These are phyloP conservation scores for Penicillium lagena DNA, from an alignment of 495 filamentous ascomycete genomes.

Conservation along the genomic window DNA sequence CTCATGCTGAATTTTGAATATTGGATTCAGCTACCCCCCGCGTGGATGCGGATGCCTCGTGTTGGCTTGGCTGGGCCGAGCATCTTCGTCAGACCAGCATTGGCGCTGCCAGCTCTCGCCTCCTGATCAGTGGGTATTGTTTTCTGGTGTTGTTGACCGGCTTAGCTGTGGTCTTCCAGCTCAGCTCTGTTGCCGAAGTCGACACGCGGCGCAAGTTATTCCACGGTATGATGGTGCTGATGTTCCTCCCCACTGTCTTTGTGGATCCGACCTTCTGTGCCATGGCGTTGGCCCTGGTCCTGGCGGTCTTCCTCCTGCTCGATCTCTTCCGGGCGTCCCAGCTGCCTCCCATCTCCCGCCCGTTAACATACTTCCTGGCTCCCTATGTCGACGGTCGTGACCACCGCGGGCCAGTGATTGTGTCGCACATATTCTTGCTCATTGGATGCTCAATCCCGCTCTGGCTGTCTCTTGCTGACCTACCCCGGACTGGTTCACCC, in stretches of 20 bases:
- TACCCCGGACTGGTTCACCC: conserved; percentile 43
- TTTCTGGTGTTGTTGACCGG: conserved; percentile 59
- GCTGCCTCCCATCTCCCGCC: conserved; percentile 78
- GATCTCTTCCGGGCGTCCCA: conserved; percentile 87
- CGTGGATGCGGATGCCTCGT: conserved; percentile 27
- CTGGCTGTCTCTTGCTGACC: conserved; percentile 77
- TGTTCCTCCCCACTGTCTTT: conserved; percentile 83
- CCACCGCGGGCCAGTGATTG: conserved; percentile 85
- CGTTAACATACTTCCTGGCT: conserved; percentile 76
- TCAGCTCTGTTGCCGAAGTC: conserved; percentile 70
- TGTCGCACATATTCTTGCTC: conserved; percentile 92
- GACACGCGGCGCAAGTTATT: conserved; percentile 98
- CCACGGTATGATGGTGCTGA: conserved; percentile 94
- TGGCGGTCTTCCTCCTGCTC: conserved; percentile 78
- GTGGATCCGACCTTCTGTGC: conserved; percentile 80
- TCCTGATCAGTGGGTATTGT: conserved; percentile 72
- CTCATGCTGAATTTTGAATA: conserved; percentile 56
- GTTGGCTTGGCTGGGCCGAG: conserved; percentile 50
- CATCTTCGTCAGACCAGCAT: conserved; percentile 49
- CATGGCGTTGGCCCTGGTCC: conserved; percentile 65
- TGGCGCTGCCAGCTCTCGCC: conserved; percentile 75
- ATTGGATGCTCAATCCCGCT: conserved; percentile 94
- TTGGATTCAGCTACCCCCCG: conserved; percentile 73
- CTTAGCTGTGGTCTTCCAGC: conserved; percentile 62
- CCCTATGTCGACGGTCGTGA: conserved; percentile 95